Evolutionary conservation across 2,329 filamentous ascomycete species (phyloP).

Genomic region (Cercospora zeae-maydis): DNA sequence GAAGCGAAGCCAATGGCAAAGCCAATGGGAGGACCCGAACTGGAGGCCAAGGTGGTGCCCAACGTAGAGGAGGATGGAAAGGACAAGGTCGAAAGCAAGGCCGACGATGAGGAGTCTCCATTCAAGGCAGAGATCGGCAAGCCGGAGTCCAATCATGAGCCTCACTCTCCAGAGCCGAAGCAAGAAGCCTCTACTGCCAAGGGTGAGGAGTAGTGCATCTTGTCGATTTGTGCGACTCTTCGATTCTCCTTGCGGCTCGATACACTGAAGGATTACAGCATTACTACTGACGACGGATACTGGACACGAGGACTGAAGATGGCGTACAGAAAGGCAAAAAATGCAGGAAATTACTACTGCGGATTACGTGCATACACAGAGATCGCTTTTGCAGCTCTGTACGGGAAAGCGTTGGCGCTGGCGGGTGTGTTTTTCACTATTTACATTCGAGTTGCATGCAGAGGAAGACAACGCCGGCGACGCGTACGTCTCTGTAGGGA

Average conservation of each 20-base stretch:
- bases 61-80: conserved; percentile 5
- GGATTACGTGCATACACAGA: conserved; percentile 7
- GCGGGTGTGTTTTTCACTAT: neutral
- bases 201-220: neutral
- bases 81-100: neutral
- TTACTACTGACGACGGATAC: neutral
- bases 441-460: conserved; percentile 10
- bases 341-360: neutral
- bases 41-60: neutral
- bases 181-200: neutral
- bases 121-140: neutral
- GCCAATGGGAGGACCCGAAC: neutral
- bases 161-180: neutral
- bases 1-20: neutral
- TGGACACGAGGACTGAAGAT: conserved; percentile 7
- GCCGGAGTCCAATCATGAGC: neutral
- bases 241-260: neutral
- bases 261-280: neutral
- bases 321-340: conserved; percentile 15
- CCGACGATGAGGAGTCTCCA: conserved; percentile 1
- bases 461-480: conserved; percentile 13
- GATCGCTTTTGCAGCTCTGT: conserved; percentile 14
- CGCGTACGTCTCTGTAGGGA: conserved; percentile 10
- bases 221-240: neutral
- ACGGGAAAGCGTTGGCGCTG: conserved; percentile 18